Base-by-base conservation (phyloP, 768 basidiomycete species). In the Cystobasidium tubakii region DNA sequence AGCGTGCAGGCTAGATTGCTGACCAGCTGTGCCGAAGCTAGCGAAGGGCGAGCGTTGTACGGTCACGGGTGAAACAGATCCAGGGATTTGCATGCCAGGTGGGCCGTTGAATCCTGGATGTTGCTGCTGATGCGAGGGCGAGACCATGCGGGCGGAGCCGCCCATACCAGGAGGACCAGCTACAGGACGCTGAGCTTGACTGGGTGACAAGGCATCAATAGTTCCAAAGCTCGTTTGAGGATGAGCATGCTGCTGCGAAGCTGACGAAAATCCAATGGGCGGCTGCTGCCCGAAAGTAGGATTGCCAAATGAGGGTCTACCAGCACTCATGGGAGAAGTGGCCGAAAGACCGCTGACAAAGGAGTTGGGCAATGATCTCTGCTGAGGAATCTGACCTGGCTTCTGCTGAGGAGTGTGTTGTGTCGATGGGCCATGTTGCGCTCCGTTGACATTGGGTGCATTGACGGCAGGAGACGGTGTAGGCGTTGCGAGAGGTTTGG, bases 401-500 rank as follows among this genome's bases (percentile, higher is more conserved):
- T 29, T 54, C 21, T 54, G 21, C 53, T 54, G 53, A 39, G 39
- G 39, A 50, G 46, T 50, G 9, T 50, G 46, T 17, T 17, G 46
- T 19, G 21, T 21, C 21, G 46, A 50, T n/a, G 46, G 15, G 46
- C 46, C 46, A 21, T 50, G 7, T 19, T 9, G 46, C 12, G 46
- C 46, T 9, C 46, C 46, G 21, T 50, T 50, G 15, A 50, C 21
- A 4, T 19, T n/a, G 2, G 57, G 13, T 27, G 23, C 57, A 60
- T 6, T 29, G 4, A 29, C 13, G 21, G 57, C 29, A 60, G 29
- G 29, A 60, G 13, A 34, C 42, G 57, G 73, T 21, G 13, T 53
- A 36, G 13, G 69, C 17, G 74, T 21, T 12, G 46, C 64, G 12
- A 73, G 67, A n/a, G 34, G 42, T 62, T 78, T 78, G 36, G 77